Percentiles rank a stretch among this genome's conserved stretches.
Evolutionary conservation across 1,139 yeast genomes (phyloP).

Genomic region (Saccharomyces hybrid): DNA sequence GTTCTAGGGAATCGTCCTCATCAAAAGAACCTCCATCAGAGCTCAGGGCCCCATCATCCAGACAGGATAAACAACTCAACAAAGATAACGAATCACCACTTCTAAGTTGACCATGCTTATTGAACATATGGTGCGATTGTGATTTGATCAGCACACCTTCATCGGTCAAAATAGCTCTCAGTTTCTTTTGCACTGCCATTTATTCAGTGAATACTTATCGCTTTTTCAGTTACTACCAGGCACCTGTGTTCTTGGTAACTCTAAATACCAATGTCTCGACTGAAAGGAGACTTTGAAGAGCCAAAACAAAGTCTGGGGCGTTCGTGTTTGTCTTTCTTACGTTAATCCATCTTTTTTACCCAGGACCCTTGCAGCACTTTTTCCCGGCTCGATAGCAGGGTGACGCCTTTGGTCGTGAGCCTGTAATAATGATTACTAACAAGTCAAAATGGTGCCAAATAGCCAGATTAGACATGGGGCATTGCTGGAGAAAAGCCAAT

Average conservation of each 20-base stretch:
- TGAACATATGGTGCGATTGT: conserved; percentile 1
- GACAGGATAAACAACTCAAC: conserved; percentile 1
- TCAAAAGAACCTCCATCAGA: conserved; percentile 1
- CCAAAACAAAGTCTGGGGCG: background rate
- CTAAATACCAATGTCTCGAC: background rate
- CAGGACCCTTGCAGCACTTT: background rate
- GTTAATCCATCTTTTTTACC: background rate
- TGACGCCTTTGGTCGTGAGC: background rate
- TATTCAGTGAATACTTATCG: background rate
- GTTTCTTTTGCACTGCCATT: background rate
- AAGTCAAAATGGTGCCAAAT: background rate
- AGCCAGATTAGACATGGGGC: no score
- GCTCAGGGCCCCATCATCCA: conserved; percentile 2
- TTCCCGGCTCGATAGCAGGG: background rate
- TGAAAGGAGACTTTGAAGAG: background rate
- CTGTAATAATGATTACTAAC: no score
- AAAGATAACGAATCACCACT: background rate
- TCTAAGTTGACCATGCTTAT: background rate
- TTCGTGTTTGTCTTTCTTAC: background rate
- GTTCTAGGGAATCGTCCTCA: background rate
- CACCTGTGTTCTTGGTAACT: background rate
- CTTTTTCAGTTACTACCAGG: background rate
- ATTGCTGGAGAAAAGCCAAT: background rate
- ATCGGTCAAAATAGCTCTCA: conserved; percentile 3
- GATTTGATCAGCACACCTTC: conserved; percentile 4